phyloP scores from a whole-genome alignment of 208 protist species.

The Tritrichomonas foetus region DNA sequence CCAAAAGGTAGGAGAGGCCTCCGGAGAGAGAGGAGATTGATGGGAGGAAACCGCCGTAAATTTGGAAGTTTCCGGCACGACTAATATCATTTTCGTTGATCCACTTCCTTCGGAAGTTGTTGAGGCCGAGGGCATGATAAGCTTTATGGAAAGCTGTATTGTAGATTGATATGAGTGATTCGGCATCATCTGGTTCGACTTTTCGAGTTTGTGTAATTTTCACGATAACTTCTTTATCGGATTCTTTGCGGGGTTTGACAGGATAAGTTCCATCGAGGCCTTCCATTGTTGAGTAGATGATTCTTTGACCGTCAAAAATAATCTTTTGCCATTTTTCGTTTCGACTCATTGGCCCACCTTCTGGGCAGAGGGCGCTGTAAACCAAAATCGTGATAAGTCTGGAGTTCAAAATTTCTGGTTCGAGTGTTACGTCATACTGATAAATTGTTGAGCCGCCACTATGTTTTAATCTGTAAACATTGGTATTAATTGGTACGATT shows the following conservation, averaged over 20 bases:
- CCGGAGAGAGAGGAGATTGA: not conserved
- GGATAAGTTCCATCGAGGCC: not conserved
- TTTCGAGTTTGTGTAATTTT: not conserved
- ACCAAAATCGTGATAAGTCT: not conserved
- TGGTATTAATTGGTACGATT: not conserved
- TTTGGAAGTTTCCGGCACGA: not conserved
- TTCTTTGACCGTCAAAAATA: not conserved
- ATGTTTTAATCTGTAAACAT: not conserved
- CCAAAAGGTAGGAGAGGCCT: not conserved
- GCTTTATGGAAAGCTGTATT: conserved; percentile 15
- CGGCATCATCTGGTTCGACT: not conserved
- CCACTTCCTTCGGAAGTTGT: not conserved
- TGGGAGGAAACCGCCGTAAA: not conserved
- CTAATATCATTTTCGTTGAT: not conserved
- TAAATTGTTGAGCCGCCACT: not conserved
- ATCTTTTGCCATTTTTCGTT: not conserved
- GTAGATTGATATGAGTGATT: not conserved
- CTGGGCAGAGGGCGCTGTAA: not conserved
- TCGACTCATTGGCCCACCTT: not conserved
- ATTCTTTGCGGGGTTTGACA: not conserved
- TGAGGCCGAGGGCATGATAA: not conserved
- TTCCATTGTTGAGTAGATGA: not conserved
- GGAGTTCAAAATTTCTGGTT: not conserved
- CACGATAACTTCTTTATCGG: not conserved
- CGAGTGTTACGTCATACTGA: not conserved